A percentile compares a stretch with the other conserved stretches of the same genome.
These are phyloP conservation scores for Thalassiosira profunda DNA, from an alignment of 108 stramenopile genomes.

Conservation along the genomic window DNA sequence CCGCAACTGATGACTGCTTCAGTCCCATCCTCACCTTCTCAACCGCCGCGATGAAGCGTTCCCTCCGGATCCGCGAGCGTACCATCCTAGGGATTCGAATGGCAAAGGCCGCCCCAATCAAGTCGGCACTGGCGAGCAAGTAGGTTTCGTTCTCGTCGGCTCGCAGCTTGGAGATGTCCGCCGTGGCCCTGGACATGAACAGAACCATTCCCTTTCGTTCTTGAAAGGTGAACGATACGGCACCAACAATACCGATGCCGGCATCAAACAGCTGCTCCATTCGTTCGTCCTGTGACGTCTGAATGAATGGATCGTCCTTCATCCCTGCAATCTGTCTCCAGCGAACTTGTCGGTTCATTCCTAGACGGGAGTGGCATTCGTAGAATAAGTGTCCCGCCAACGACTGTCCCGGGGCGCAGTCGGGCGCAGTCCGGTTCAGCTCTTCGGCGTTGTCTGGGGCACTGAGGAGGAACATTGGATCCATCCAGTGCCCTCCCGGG, in stretches of 20 bases:
- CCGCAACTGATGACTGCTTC: too few relatives aligned
- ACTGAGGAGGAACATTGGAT: conserved; percentile 2
- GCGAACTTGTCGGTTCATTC: conserved; percentile 5
- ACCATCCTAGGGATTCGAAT: conserved; percentile 7
- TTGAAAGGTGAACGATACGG: conserved; percentile 17
- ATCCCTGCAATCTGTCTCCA: conserved; percentile 30
- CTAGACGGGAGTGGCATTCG: conserved; percentile 9
- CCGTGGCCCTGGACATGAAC: conserved; percentile 26
- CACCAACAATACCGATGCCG: conserved; percentile 38
- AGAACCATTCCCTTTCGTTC: conserved; percentile 34
- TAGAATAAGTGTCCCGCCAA: conserved; percentile 6
- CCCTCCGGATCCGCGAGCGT: background rate
- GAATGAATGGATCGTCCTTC: conserved; percentile 33
- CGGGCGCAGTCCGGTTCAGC: background rate
- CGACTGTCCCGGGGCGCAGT: conserved; percentile 10
- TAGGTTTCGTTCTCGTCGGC: conserved; percentile 23
- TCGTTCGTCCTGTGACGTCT: conserved; percentile 22
- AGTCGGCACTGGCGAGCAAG: conserved; percentile 11
- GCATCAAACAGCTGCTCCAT: conserved; percentile 11
- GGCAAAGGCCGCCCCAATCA: conserved; percentile 31
- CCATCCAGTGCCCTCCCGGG: conserved; percentile 17
- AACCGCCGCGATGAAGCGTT: conserved; percentile 8
- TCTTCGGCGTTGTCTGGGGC: background rate
- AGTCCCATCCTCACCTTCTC: conserved; percentile 13
- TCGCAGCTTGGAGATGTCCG: background rate